Base-by-base conservation (phyloP, 192 early-diverging fungal species). In the Coemansia sp. region DNA sequence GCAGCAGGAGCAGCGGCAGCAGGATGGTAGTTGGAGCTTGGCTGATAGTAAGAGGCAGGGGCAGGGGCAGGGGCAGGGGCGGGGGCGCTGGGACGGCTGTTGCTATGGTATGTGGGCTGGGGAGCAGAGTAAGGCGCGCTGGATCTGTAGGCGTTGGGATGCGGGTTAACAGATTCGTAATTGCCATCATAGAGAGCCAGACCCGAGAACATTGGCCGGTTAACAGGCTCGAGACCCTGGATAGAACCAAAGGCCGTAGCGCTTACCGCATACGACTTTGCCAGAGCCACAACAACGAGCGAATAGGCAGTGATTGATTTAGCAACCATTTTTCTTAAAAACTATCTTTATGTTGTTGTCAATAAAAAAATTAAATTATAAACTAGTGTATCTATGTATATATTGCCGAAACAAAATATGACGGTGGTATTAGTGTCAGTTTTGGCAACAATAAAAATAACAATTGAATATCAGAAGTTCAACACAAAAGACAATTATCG, bases 221-320 rank as follows among this genome's bases (percentile, higher is more conserved):
- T 20, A 11, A 11, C 5, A 8, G 30, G 5, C 11, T 11, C 30
- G 11, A 32, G 30, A 32, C 30, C 30, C 30, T 32, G 30, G 30
- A 11, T 11, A 32, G 5, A 8, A 11, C 30, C 30, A 17, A 25
- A 5, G 22, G 33, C 20, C 0, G 43, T 18, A 7, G 38, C 42
- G 7, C 22, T 53, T 4, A 30, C 52, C 2, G 48, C 20, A 27
- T 65, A 36, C 5, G 62, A 54, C 58, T 63, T 62, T 13, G 70
- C 47, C 6, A 65, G 19, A 4, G 58, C 48, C 38, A 55, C 50
- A 32, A 60, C 41, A 33, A 66, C 54, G 53, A 72, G 37, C 18
- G 70, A 37, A 33, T 72, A 72, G 4, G 62, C 50, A 23, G 70
- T 61, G 15, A 49, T 65, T 10, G 62, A 54, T 29, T 39, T 65